Evolutionary conservation across 176 grass and related monocot genomes (phyloP).

Genomic region (Phragmites australis): DNA sequence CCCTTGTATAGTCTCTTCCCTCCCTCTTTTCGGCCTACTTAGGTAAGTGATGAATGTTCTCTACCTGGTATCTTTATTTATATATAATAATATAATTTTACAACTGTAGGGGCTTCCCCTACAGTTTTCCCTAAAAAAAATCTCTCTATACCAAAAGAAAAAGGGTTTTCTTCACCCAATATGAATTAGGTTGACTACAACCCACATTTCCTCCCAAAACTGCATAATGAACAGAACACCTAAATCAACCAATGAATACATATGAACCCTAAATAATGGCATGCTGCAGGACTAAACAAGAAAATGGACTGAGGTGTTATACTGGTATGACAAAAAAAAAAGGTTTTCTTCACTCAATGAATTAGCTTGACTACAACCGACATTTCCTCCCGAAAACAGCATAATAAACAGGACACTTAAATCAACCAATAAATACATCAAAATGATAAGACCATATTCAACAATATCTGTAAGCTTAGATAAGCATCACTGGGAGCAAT

Average conservation of each 20-base stretch:
- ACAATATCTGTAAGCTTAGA: neutral
- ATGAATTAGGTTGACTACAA: too few species aligned
- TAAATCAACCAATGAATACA: neutral
- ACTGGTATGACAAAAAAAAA: neutral
- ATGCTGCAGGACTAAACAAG: slow-evolving; percentile 11
- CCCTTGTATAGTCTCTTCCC: too few species aligned
- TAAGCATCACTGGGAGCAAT: neutral
- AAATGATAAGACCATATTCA: neutral
- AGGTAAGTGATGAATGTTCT: too few species aligned
- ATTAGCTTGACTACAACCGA: slow-evolving; percentile 3
- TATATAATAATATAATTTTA: too few species aligned
- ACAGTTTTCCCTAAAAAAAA: too few species aligned
- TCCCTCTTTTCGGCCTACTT: too few species aligned
- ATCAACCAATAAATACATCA: neutral
- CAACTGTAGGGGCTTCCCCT: too few species aligned
- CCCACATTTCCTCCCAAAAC: too few species aligned
- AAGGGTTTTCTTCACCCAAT: too few species aligned
- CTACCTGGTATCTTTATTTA: too few species aligned
- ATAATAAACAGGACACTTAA: neutral
- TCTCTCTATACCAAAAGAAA: too few species aligned
- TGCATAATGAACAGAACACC: too few species aligned
- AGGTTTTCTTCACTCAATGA: neutral
- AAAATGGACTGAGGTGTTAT: neutral
- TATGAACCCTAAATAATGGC: neutral
- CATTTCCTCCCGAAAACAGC: neutral